Conservation (phyloP, 495 filamentous ascomycete genomes). For the Talaromyces liani region DNA sequence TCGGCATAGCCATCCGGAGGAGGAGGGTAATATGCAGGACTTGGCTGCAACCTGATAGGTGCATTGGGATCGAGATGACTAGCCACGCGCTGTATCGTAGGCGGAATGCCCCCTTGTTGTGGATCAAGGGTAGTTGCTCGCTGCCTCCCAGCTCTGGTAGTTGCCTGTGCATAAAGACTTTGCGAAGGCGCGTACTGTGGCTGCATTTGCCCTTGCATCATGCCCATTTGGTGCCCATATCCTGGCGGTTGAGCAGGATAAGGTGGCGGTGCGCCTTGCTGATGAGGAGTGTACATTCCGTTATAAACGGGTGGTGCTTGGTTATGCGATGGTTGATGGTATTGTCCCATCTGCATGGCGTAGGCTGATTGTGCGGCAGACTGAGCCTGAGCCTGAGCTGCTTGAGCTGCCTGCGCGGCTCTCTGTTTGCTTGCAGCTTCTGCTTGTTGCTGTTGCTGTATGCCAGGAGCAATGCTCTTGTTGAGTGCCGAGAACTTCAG, state of each 20-base stretch:
- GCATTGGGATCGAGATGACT: slow-evolving; percentile 94
- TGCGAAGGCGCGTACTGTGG: slow-evolving; percentile 59
- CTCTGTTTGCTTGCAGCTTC: slow-evolving; percentile 87
- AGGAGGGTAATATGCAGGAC: slow-evolving; percentile 94
- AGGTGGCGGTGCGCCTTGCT: slow-evolving; percentile 74
- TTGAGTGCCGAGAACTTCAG: slow-evolving; percentile 75
- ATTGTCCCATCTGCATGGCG: slow-evolving; percentile 55
- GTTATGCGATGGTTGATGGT: slow-evolving; percentile 39
- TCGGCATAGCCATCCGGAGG: slow-evolving; percentile 80
- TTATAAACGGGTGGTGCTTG: slow-evolving; percentile 66
- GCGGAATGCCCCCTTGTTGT: slow-evolving; percentile 82
- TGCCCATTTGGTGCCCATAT: slow-evolving; percentile 67
- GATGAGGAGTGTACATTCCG: slow-evolving; percentile 69
- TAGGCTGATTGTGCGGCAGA: slow-evolving; percentile 43
- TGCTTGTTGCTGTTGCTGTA: slow-evolving; percentile 92
- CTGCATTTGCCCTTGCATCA: slow-evolving; percentile 64
- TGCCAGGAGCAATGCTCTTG: slow-evolving; percentile 88
- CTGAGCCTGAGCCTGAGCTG: slow-evolving; percentile 54
- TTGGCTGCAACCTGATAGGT: slow-evolving; percentile 90
- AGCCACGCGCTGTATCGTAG: slow-evolving; percentile 90
- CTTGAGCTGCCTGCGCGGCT: slow-evolving; percentile 53
- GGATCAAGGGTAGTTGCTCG: slow-evolving; percentile 94
- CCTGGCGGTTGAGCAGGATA: slow-evolving; percentile 64
- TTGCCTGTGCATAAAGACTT: slow-evolving; percentile 82
- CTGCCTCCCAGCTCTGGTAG: slow-evolving; percentile 73